Base-by-base conservation (phyloP, 306 rosid species). In the Cercis canadensis region DNA sequence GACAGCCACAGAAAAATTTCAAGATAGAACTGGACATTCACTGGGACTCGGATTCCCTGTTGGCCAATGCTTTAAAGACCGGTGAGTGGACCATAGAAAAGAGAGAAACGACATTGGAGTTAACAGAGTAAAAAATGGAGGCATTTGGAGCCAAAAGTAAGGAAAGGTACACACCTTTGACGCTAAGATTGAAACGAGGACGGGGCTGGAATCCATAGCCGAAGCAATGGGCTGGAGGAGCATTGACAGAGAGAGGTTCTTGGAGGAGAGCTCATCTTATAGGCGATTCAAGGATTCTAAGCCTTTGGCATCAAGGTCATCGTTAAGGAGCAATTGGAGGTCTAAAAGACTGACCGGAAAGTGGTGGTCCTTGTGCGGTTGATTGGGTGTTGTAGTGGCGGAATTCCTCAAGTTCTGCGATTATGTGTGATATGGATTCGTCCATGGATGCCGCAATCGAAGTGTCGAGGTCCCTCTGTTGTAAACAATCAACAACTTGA, bases 71-170 rank as follows among this genome's bases (percentile, higher is more conserved):
- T 90, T 93, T 73, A 87, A 79, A 41, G 80, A 77, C 33, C 92
- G 90, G 34, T 94, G 96, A 46, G 90, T 69, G 14, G 96, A 88
- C 54, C 91, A 90, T 74, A 93, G 96, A 75, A 93, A 87, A 49
- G 98, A 90, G 75, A 90, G 90, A 46, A 90, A 88, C 0, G 87
- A 84, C 76, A 93, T 76, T 8, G 96, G 98, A 44, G 90, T 82
- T 78, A 93, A 93, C 52, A 93, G 87, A 37, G 97, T 87, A n/a
- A 79, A 92, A 82, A 32, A 90, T 92, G 7, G 98, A 97, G 19
- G 97, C 89, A 78, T 87, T 85, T 3, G 87, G 92, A 4, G 81
- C 64, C 45, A 90, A 83, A 45, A 93, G 88, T 13, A 89, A 74
- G 4, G 96, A 85, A 33, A 93, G 89, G 80, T 87, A n/a, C n/a